Conservation (phyloP, 2,329 filamentous ascomycete species). For the Coniochaeta sp. region DNA sequence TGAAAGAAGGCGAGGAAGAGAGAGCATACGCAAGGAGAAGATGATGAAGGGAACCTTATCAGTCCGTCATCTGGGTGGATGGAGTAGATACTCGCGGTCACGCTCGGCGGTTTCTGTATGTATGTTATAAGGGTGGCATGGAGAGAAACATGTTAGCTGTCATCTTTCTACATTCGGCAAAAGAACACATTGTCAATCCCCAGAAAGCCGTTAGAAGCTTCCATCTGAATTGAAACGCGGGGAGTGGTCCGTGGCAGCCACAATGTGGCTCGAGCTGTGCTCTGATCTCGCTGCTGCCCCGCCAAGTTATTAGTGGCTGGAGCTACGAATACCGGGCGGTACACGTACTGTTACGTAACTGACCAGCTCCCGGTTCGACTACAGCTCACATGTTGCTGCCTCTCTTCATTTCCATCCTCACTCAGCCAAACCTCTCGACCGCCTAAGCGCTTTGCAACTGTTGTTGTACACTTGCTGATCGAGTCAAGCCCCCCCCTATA, state of each 20-base stretch:
- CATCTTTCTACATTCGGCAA: constrained; percentile 20
- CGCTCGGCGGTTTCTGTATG: not conserved
- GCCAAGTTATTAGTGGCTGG: no score
- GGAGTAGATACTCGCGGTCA: not conserved
- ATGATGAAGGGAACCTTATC: not conserved
- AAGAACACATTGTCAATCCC: constrained; percentile 19
- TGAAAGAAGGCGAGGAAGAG: not conserved
- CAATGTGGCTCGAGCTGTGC: constrained; percentile 15
- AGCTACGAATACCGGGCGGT: not conserved
- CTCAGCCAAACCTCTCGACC: not conserved
- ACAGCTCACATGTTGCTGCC: constrained; percentile 1
- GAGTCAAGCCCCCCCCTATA: not conserved
- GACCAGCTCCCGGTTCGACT: not conserved
- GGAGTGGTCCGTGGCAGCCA: constrained; percentile 4
- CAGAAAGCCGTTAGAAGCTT: constrained; percentile 8
- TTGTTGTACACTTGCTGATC: not conserved
- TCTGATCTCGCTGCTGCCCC: no score
- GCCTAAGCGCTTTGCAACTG: not conserved
- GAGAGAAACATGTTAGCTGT: constrained; percentile 13
- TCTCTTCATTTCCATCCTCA: not conserved
- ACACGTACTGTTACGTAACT: not conserved
- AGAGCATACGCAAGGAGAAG: not conserved
- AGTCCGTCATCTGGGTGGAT: not conserved
- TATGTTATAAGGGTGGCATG: not conserved
- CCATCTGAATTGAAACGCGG: not conserved